Percentiles rank a stretch among this genome's conserved stretches.
These are phyloP conservation scores for Brassica nigra DNA, from an alignment of 345 rosid species.

Conservation along the genomic window DNA sequence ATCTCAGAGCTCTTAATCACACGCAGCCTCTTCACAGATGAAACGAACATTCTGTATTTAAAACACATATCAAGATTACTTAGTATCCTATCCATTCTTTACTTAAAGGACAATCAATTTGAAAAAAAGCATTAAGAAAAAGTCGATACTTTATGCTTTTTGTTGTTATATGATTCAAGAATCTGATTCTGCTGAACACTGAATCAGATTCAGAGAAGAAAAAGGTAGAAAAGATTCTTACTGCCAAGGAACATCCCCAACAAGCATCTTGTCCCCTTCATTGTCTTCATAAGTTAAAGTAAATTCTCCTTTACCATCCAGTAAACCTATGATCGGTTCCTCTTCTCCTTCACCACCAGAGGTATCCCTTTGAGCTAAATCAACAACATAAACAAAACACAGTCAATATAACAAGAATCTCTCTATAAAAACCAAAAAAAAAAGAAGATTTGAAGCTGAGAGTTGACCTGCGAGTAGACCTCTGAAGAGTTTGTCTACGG, in stretches of 20 bases:
- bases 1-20: conserved; percentile 89
- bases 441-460: background rate
- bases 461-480: conserved; percentile 82
- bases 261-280: conserved; percentile 99
- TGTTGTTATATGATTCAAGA: conserved; percentile 34
- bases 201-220: conserved; percentile 44
- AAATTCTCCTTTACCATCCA: conserved; percentile 92
- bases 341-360: conserved; percentile 60
- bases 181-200: conserved; percentile 37
- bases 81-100: conserved; percentile 9
- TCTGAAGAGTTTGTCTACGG: conserved; percentile 93
- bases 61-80: conserved; percentile 38
- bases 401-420: conserved; percentile 6
- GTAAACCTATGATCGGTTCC: conserved; percentile 63
- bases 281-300: conserved; percentile 95
- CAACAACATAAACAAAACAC: background rate
- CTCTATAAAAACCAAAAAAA: background rate
- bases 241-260: conserved; percentile 99
- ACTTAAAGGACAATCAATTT: background rate
- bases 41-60: conserved; percentile 72
- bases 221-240: conserved; percentile 59
- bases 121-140: conserved; percentile 3
- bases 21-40: conserved; percentile 92
- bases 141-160: background rate
- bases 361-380: conserved; percentile 62